Percentiles rank a stretch among this genome's conserved stretches.
Evolutionary conservation across 306 rosid genomes (phyloP).

Genomic region (Medicago lupulina): DNA sequence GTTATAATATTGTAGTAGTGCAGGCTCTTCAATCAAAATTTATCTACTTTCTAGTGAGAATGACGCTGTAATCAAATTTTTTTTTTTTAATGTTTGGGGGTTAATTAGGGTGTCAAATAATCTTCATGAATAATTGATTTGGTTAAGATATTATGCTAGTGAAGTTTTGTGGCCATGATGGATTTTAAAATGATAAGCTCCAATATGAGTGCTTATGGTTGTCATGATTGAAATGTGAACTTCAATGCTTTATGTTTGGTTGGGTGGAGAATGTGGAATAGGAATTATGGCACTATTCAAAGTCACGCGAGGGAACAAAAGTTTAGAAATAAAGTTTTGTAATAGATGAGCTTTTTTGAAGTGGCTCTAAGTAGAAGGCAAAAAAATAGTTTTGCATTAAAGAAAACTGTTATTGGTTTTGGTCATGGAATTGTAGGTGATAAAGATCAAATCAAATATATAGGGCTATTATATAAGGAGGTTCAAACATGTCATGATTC

Average conservation of each 20-base stretch:
- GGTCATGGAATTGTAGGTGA: conserved; percentile 5
- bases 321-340: neutral
- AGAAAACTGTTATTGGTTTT: neutral
- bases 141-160: conserved; percentile 10
- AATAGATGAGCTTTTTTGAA: conserved; percentile 8
- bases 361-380: neutral
- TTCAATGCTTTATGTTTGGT: conserved; percentile 56
- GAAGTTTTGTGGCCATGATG: conserved; percentile 43
- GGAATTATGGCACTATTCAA: conserved; percentile 52
- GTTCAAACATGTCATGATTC: neutral
- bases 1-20: conserved; percentile 43
- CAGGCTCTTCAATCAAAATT: conserved; percentile 48
- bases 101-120: conserved; percentile 22
- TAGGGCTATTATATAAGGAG: neutral
- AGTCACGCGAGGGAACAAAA: conserved; percentile 54
- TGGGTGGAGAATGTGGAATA: conserved; percentile 47
- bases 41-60: conserved; percentile 45
- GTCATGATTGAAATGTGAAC: conserved; percentile 80
- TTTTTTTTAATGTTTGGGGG: neutral
- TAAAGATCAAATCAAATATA: neutral
- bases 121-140: conserved; percentile 35
- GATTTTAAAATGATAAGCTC: conserved; percentile 42
- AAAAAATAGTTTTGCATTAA: neutral
- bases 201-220: conserved; percentile 46
- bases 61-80: conserved; percentile 25